These are phyloP conservation scores for Angomonas desouzai DNA, from an alignment of 208 protist genomes.

Conservation along the genomic window DNA sequence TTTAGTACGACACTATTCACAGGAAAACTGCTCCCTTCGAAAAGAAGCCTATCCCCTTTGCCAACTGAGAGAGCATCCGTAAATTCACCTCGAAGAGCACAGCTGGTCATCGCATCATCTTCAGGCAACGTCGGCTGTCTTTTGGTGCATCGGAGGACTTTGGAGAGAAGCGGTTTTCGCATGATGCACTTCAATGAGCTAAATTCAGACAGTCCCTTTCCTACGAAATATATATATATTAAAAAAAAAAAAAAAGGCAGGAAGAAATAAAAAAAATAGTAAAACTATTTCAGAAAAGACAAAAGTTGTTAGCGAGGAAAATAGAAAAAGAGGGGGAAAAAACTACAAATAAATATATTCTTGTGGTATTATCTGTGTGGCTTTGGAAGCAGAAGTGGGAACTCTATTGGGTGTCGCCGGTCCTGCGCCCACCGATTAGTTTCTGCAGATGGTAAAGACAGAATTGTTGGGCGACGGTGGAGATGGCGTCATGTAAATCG, in stretches of 20 bases:
- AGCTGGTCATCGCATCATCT: too few relatives aligned
- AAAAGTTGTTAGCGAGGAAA: not conserved
- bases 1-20: not conserved
- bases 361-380: too few relatives aligned
- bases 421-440: not conserved
- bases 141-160: too few relatives aligned
- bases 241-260: too few relatives aligned
- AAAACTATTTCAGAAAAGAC: not conserved
- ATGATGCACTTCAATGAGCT: not conserved
- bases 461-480: not conserved
- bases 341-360: conserved; percentile 14
- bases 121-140: too few relatives aligned
- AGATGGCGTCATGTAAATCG: not conserved
- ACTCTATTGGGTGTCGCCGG: too few relatives aligned
- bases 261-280: too few relatives aligned
- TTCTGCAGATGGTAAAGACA: not conserved
- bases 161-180: not conserved
- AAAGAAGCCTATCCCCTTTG: not conserved
- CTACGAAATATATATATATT: too few relatives aligned
- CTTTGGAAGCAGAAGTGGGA: too few relatives aligned
- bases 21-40: not conserved
- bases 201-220: too few relatives aligned
- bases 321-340: not conserved
- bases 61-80: too few relatives aligned
- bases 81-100: conserved; percentile 2